A percentile compares a stretch with the other conserved stretches of the same genome.
Conservation (phyloP, 768 basidiomycete species). For the Thelephora ganbajun region DNA sequence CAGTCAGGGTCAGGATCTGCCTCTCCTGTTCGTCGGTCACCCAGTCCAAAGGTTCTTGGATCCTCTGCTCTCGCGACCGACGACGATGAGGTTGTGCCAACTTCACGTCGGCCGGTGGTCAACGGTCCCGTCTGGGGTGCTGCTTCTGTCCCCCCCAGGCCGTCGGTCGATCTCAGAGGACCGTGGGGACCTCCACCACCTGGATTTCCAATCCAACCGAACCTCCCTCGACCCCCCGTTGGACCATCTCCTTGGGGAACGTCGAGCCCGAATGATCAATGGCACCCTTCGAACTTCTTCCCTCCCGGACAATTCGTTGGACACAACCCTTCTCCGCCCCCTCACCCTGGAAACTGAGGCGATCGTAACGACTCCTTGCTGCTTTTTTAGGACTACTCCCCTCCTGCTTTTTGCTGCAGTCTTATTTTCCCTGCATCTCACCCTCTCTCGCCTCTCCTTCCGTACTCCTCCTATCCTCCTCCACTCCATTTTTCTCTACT, state of each 20-base stretch:
- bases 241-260: slow-evolving; percentile 5
- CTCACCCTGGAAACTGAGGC: slow-evolving; percentile 13
- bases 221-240: not conserved
- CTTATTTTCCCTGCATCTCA: slow-evolving; percentile 8
- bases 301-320: slow-evolving; percentile 33
- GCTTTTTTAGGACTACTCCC: slow-evolving; percentile 9
- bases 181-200: slow-evolving; percentile 27
- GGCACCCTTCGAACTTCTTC: slow-evolving; percentile 35
- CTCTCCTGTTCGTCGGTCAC: slow-evolving; percentile 37
- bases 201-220: slow-evolving; percentile 19
- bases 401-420: slow-evolving; percentile 8
- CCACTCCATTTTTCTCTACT: slow-evolving; percentile 15
- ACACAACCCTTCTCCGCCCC: slow-evolving; percentile 40
- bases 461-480: slow-evolving; percentile 12
- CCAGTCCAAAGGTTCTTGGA: slow-evolving; percentile 53
- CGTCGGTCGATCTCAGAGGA: slow-evolving; percentile 23
- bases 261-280: slow-evolving; percentile 23
- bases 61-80: slow-evolving; percentile 69
- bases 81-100: slow-evolving; percentile 63
- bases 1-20: slow-evolving; percentile 41
- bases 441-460: not conserved
- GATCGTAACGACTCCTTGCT: too few species aligned
- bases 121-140: slow-evolving; percentile 33
- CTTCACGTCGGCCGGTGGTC: slow-evolving; percentile 23
- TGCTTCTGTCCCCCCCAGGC: slow-evolving; percentile 27